phyloP scores from a whole-genome alignment of 2,329 filamentous ascomycete genomes.

The Tetracladium maxilliforme region DNA sequence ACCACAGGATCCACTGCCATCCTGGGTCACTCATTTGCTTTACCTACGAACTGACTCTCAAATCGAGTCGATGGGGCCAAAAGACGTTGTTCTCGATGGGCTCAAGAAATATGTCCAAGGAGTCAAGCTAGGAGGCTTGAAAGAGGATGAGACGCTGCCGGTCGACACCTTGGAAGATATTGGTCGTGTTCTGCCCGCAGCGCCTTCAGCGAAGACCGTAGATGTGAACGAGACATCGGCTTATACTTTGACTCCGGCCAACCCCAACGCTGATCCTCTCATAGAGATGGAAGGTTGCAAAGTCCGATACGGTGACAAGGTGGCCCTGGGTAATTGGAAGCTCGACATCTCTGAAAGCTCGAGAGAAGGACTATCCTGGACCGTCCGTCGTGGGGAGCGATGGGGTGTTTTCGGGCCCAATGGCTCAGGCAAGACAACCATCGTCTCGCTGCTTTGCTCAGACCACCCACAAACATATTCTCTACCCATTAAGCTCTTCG shows the following conservation, averaged over 20 bases:
- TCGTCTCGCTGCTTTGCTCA: constrained; percentile 83
- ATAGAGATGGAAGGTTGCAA: constrained; percentile 79
- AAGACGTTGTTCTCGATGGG: constrained; percentile 41
- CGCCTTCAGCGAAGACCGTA: no score
- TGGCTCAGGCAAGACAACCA: constrained; percentile 88
- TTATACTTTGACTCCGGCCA: no score
- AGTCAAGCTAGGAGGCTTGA: constrained; percentile 1
- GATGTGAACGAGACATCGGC: no score
- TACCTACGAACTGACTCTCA: constrained; percentile 55
- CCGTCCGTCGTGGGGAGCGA: constrained; percentile 65
- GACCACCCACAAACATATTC: constrained; percentile 94
- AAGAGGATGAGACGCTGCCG: constrained; percentile 6
- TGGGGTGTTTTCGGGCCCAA: constrained; percentile 93
- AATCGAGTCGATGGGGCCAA: constrained; percentile 50
- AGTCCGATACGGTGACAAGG: constrained; percentile 65
- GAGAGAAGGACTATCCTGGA: constrained; percentile 63
- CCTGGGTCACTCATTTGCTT: constrained; percentile 79
- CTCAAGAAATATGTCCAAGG: constrained; percentile 31
- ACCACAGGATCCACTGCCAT: constrained; percentile 74
- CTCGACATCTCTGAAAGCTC: constrained; percentile 34
- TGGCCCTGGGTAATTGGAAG: constrained; percentile 69
- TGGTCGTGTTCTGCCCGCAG: no score
- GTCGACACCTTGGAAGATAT: constrained; percentile 11
- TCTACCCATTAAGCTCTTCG: constrained; percentile 75
- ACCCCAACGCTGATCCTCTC: constrained; percentile 56